These are phyloP conservation scores for Salix brachista DNA, from an alignment of 345 rosid genomes.

Conservation along the genomic window DNA sequence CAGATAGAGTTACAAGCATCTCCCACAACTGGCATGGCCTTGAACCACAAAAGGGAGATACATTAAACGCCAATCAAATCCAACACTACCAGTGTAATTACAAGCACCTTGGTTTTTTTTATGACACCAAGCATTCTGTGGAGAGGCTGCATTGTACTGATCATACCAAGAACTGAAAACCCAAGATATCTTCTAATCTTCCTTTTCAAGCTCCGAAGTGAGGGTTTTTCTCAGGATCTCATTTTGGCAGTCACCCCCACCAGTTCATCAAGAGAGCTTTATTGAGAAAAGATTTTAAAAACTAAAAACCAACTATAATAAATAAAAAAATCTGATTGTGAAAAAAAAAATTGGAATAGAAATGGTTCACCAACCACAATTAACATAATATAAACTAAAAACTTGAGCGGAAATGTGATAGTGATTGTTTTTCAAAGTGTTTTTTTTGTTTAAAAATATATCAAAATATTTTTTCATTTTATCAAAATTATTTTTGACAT, in stretches of 20 bases:
- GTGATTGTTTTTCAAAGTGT: no score
- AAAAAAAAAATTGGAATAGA: no score
- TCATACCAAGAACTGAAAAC: neutral
- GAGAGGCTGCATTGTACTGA: neutral
- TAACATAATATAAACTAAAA: no score
- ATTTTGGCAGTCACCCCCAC: neutral
- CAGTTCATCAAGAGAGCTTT: neutral
- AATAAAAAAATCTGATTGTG: no score
- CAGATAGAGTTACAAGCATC: neutral
- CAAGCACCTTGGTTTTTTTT: neutral
- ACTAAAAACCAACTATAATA: no score
- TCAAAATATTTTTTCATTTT: no score
- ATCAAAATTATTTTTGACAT: no score
- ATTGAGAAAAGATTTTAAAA: no score
- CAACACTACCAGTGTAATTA: neutral
- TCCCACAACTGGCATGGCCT: neutral
- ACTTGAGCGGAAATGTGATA: no score
- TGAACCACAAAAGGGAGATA: neutral
- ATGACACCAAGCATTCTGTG: constrained; percentile 7
- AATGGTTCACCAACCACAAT: no score
- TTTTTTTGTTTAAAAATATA: no score
- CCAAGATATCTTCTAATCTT: neutral
- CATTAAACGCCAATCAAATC: constrained; percentile 1
- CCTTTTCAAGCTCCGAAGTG: neutral
- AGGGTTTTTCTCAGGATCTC: neutral